Evolutionary conservation across 2,329 filamentous ascomycete species (phyloP), one percentile per base, ranked within the genome.

Genomic region (Fonsecaea erecta): DNA sequence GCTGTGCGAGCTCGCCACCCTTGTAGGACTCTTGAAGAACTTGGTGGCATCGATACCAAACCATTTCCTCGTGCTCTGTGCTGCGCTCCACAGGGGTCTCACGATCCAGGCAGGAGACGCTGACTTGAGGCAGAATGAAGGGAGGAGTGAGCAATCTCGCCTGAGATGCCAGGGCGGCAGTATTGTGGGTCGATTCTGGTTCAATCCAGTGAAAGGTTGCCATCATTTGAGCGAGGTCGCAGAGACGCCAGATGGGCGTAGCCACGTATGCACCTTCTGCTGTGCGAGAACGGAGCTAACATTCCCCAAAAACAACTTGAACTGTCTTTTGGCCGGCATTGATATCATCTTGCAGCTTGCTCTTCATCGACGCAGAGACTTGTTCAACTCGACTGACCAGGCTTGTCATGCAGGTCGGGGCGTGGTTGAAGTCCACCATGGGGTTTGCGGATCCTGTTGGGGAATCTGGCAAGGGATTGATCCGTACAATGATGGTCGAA

Each of bases 191-290:
- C 30, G 58, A 55, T 21, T 55, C 58, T 9, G 65, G 65, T 37
- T 64, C 59, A 28, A 67, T 65, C 65, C 65, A 67, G 26, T 64
- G 46, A 26, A 52, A 65, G 28, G 62, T 51, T n/a, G 58, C 65
- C 53, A 65, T 55, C 46, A 67, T 58, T 7, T 62, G 24, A 7
- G 62, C 62, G 11, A 67, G 26, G 28, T 64, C 54, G 34, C 54
- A 37, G 37, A 65, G 18, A 37, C 65, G 62, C 65, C 59, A 67
- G 21, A 54, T 61, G n/a, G 65, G 65, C 12, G 52, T 46, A 35
- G 61, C 57, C 46, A 43, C 53, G 43, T 52, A 61, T 16, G n/a
- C 28, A 48, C 32, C 54, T 12, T n/a, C 40, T 2, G 28, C 21
- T 48, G 61, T 40, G 26, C 34, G 48, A 34, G 59, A 55, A 62